phyloP scores from a whole-genome alignment of 2,329 filamentous ascomycete genomes.

The Cladorrhinum sp. region DNA sequence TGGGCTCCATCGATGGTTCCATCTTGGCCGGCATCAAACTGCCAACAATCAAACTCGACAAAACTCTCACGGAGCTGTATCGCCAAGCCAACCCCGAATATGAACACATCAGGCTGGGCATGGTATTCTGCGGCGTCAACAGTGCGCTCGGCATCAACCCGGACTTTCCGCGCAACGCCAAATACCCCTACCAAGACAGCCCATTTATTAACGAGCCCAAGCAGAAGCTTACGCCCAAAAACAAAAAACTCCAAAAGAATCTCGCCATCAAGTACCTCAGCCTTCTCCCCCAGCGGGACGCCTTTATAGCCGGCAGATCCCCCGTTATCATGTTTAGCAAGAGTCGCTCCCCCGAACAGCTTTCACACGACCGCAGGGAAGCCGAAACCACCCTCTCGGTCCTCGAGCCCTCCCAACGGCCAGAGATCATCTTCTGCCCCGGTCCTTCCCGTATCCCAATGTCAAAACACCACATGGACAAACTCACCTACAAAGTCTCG shows the following conservation, averaged over 20 bases:
- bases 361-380: constrained; percentile 31
- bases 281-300: constrained; percentile 36
- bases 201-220: constrained; percentile 29
- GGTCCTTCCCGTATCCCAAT: constrained; percentile 30
- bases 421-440: constrained; percentile 34
- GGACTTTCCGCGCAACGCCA: constrained; percentile 34
- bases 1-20: constrained; percentile 13
- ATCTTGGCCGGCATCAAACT: constrained; percentile 17
- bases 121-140: constrained; percentile 32
- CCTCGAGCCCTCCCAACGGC: constrained; percentile 30
- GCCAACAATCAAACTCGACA: constrained; percentile 35
- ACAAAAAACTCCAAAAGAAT: constrained; percentile 20
- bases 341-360: constrained; percentile 21
- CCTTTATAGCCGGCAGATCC: constrained; percentile 32
- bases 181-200: constrained; percentile 38
- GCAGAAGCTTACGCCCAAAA: constrained; percentile 18
- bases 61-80: constrained; percentile 37
- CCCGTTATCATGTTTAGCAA: constrained; percentile 33
- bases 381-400: constrained; percentile 32
- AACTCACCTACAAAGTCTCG: constrained; percentile 31
- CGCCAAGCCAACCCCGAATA: constrained; percentile 25
- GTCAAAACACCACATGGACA: constrained; percentile 29
- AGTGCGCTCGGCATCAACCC: constrained; percentile 27
- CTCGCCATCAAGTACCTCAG: constrained; percentile 36
- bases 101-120: constrained; percentile 29